These are phyloP conservation scores for Phialophora tarda DNA, from an alignment of 2,329 filamentous ascomycete genomes.

Conservation along the genomic window DNA sequence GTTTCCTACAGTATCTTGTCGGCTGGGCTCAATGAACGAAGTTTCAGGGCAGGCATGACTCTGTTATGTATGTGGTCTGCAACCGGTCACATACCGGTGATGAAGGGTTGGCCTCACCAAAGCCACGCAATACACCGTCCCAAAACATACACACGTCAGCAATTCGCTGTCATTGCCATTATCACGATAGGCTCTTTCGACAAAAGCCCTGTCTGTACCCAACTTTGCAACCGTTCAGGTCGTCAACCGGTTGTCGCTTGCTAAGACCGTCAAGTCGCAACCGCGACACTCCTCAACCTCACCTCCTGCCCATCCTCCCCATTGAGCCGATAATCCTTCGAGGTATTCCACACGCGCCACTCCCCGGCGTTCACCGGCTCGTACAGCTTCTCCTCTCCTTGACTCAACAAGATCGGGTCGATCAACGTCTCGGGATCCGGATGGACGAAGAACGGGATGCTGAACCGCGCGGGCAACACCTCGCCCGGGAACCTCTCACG, in stretches of 20 bases:
- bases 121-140: background rate
- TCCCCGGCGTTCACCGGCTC: conserved; percentile 33
- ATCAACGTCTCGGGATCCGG: conserved; percentile 39
- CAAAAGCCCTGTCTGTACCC: background rate
- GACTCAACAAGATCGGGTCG: conserved; percentile 28
- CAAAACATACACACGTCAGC: background rate
- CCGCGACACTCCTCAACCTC: conserved; percentile 14
- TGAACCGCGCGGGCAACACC: conserved; percentile 39
- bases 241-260: background rate
- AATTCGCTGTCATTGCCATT: background rate
- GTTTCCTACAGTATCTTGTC: background rate
- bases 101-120: background rate
- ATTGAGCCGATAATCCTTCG: conserved; percentile 26
- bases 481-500: conserved; percentile 33
- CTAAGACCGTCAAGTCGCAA: background rate
- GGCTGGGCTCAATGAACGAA: background rate
- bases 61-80: background rate
- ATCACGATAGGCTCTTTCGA: background rate
- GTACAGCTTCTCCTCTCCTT: conserved; percentile 29
- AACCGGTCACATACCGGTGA: background rate
- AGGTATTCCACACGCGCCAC: conserved; percentile 30
- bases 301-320: conserved; percentile 14
- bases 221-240: background rate
- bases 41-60: background rate
- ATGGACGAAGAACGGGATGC: conserved; percentile 44